Evolutionary conservation across 2,329 filamentous ascomycete genomes (phyloP).

Genomic region (Curvularia lunata): DNA sequence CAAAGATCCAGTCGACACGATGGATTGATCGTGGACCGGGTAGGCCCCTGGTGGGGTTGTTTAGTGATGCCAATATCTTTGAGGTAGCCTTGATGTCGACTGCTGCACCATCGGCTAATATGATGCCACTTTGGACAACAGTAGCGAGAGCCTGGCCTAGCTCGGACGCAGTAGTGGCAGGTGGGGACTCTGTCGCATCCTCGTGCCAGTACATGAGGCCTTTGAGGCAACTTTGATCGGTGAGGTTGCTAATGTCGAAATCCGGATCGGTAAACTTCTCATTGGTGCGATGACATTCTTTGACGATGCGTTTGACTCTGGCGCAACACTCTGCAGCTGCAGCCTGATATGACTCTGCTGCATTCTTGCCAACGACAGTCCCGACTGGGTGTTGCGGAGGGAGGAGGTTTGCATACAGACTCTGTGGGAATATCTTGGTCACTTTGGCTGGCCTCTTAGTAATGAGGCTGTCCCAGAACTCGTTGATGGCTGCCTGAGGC

Average conservation of each 20-base stretch:
- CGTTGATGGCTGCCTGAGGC: slow-evolving; percentile 70
- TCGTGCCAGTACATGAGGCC: slow-evolving; percentile 52
- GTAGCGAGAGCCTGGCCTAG: slow-evolving; percentile 36
- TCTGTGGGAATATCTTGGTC: slow-evolving; percentile 71
- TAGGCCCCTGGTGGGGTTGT: slow-evolving; percentile 22
- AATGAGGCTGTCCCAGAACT: slow-evolving; percentile 73
- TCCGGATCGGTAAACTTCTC: slow-evolving; percentile 83
- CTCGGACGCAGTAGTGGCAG: slow-evolving; percentile 18
- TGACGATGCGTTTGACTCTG: slow-evolving; percentile 62
- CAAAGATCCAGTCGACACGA: slow-evolving; percentile 72
- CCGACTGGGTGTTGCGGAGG: slow-evolving; percentile 50
- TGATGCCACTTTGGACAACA: slow-evolving; percentile 30
- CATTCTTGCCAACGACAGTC: slow-evolving; percentile 64
- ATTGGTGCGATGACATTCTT: slow-evolving; percentile 74
- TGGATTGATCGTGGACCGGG: slow-evolving; percentile 35
- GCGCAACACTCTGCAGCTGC: slow-evolving; percentile 71
- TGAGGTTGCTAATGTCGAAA: slow-evolving; percentile 81
- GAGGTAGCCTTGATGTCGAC: slow-evolving; percentile 60
- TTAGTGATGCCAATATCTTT: slow-evolving; percentile 57
- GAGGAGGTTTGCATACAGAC: slow-evolving; percentile 62
- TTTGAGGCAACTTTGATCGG: slow-evolving; percentile 47
- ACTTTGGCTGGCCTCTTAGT: slow-evolving; percentile 75
- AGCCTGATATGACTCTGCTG: slow-evolving; percentile 72
- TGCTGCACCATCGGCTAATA: slow-evolving; percentile 24
- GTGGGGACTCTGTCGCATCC: slow-evolving; percentile 57